Evolutionary conservation across 768 basidiomycete species (phyloP).

Genomic region (Russula virescens): DNA sequence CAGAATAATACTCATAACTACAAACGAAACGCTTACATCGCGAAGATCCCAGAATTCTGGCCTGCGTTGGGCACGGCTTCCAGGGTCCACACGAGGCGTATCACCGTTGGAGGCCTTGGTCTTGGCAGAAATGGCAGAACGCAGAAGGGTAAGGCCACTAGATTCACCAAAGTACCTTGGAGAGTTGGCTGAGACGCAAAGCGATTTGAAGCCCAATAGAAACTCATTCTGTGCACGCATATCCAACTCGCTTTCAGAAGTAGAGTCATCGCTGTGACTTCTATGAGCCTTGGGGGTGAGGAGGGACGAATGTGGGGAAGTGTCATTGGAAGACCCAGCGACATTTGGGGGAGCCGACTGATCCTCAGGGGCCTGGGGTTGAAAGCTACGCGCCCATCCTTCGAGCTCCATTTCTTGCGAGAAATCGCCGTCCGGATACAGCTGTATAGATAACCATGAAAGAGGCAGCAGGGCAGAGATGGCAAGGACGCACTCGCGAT

Average conservation of each 20-base stretch:
- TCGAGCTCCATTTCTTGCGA: slow-evolving; percentile 24
- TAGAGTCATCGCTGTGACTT: background rate
- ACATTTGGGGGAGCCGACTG: background rate
- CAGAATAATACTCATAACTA: background rate
- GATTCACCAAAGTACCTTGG: slow-evolving; percentile 24
- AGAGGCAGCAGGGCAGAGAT: background rate
- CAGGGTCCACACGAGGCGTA: background rate
- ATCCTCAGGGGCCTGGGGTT: slow-evolving; percentile 10
- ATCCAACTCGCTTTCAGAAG: slow-evolving; percentile 4
- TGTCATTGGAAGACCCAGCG: background rate
- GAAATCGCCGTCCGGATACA: slow-evolving; percentile 23
- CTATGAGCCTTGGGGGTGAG: background rate
- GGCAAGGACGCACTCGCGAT: slow-evolving; percentile 10
- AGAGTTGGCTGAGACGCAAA: slow-evolving; percentile 4
- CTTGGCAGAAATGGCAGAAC: slow-evolving; percentile 13
- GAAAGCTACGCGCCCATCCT: slow-evolving; percentile 14
- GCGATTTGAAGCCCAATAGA: background rate
- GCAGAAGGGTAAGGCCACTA: slow-evolving; percentile 18
- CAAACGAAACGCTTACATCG: slow-evolving; percentile 4
- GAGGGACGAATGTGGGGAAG: background rate
- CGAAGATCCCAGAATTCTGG: slow-evolving; percentile 18
- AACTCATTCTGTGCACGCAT: background rate
- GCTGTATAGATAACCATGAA: background rate
- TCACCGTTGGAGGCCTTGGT: background rate
- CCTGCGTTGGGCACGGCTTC: background rate